Conservation (phyloP, 176 grass and related monocot genomes). For the Thinopyrum elongatum region DNA sequence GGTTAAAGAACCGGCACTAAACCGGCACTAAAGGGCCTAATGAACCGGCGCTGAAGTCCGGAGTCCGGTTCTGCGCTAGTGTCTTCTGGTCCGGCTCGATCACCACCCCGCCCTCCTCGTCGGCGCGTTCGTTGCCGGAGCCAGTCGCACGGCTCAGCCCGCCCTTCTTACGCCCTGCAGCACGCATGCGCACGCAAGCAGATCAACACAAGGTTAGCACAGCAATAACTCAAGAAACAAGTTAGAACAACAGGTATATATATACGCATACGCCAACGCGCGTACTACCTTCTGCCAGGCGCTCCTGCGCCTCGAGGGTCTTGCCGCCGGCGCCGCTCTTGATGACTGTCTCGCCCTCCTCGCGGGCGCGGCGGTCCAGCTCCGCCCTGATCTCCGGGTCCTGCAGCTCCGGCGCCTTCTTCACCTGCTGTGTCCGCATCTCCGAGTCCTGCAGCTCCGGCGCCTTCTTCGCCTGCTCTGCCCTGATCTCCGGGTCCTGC, state of each 20-base stretch:
- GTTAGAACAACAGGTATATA: not conserved
- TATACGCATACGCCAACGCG: too few species aligned
- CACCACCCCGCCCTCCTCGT: not conserved
- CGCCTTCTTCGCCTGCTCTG: slow-evolving; percentile 22
- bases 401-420: slow-evolving; percentile 33
- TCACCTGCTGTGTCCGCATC: slow-evolving; percentile 11
- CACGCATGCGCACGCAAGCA: not conserved
- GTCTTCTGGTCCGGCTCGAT: slow-evolving; percentile 28
- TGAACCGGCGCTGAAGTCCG: too few species aligned
- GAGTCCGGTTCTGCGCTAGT: too few species aligned
- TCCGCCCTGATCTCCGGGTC: slow-evolving; percentile 22
- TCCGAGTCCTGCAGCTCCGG: slow-evolving; percentile 25
- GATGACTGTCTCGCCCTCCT: slow-evolving; percentile 26
- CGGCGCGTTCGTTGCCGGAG: slow-evolving; percentile 28
- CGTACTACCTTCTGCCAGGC: slow-evolving; percentile 31
- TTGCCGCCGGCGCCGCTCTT: slow-evolving; percentile 28
- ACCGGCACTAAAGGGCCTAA: too few species aligned
- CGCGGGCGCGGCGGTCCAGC: slow-evolving; percentile 30
- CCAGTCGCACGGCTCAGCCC: slow-evolving; percentile 19
- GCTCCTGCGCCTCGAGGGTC: slow-evolving; percentile 35
- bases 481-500: slow-evolving; percentile 19
- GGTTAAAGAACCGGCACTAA: too few species aligned
- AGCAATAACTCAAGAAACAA: not conserved
- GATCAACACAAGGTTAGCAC: not conserved
- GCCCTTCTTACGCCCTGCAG: slow-evolving; percentile 36